phyloP scores from a whole-genome alignment of 2,329 filamentous ascomycete genomes.

The Epichloe hybrida region DNA sequence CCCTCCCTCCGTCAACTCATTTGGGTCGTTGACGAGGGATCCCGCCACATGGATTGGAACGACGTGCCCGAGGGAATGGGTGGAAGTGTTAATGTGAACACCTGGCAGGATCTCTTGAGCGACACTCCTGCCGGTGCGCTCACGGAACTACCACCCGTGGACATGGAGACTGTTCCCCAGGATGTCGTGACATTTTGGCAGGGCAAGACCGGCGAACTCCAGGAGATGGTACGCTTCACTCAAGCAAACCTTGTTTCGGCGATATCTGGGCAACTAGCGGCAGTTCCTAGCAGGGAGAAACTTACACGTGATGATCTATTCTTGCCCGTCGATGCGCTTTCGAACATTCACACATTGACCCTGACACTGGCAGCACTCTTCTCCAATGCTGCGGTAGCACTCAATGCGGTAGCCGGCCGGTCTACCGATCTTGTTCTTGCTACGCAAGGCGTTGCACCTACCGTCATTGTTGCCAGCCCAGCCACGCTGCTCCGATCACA shows the following conservation, averaged over 20 bases:
- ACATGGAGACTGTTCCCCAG: conserved; percentile 29
- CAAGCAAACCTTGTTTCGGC: conserved; percentile 72
- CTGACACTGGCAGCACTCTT: conserved; percentile 73
- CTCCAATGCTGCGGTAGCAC: conserved; percentile 69
- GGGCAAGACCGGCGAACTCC: conserved; percentile 33
- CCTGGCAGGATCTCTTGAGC: conserved; percentile 81
- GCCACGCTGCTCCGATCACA: conserved; percentile 58
- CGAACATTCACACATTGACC: conserved; percentile 64
- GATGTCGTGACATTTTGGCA: conserved; percentile 57
- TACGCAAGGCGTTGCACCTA: conserved; percentile 63
- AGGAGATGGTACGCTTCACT: conserved; percentile 70
- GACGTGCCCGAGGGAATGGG: conserved; percentile 68
- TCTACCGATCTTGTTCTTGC: conserved; percentile 60
- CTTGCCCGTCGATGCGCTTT: conserved; percentile 69
- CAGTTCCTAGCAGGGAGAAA: conserved; percentile 62
- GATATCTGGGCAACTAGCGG: conserved; percentile 62
- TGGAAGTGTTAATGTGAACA: conserved; percentile 64
- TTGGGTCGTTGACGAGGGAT: conserved; percentile 88
- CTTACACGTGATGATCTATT: conserved; percentile 66
- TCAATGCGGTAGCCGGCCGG: conserved; percentile 75
- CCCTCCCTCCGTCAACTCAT: conserved; percentile 63
- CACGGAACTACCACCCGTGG: conserved; percentile 51
- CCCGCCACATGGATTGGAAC: conserved; percentile 89
- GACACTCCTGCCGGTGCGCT: conserved; percentile 48
- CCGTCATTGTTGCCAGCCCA: conserved; percentile 67